Base-by-base conservation (phyloP, 2,329 filamentous ascomycete genomes). In the Monosporascus sp. region DNA sequence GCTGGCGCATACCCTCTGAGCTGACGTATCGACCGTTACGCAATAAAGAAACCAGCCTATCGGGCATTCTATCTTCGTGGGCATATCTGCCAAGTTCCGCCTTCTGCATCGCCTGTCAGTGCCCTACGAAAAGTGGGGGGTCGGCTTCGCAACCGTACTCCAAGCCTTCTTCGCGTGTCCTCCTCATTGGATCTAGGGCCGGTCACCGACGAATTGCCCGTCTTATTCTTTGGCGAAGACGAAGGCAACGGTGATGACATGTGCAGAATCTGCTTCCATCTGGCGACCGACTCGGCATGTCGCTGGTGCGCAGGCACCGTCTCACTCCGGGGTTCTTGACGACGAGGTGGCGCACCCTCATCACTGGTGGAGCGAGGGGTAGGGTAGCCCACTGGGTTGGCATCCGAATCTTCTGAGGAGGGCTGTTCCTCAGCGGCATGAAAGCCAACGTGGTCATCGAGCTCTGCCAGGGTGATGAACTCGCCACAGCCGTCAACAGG, bases 41-140 rank as follows among this genome's bases (percentile, higher is more conserved):
- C 1, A 93, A 75, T 58, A 89, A 72, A 15, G 75, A 74, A 17
- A 80, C 76, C 1, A 92, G 77, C 82, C 83, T 88, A 8, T 75
- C 71, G 0, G 89, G 89, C 89, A 92, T 92, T 59, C 81, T 78
- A 41, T 85, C 81, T 67, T 93, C 89, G 60, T 89, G 76, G 1
- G 87, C 87, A 69, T 88, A 84, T 26, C 83, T 82, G 0, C 89
- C 89, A 15, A 93, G 74, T 63, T 91, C 86, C 65, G 77, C 72
- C 77, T 80, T 78, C 68, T 79, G 58, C 5, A 63, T 51, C 48
- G 50, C 46, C 2, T 51, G 55, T 51, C 18, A 58, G 48, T 26
- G 24, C 40, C 20, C 14, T 35, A 18, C 15, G 24, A 31, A 17
- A 14, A 26, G 22, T n/a, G 38, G 8, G 24, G 17, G 28, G 22